phyloP scores from a whole-genome alignment of 2,329 filamentous ascomycete genomes.

The Fusarium falciforme region DNA sequence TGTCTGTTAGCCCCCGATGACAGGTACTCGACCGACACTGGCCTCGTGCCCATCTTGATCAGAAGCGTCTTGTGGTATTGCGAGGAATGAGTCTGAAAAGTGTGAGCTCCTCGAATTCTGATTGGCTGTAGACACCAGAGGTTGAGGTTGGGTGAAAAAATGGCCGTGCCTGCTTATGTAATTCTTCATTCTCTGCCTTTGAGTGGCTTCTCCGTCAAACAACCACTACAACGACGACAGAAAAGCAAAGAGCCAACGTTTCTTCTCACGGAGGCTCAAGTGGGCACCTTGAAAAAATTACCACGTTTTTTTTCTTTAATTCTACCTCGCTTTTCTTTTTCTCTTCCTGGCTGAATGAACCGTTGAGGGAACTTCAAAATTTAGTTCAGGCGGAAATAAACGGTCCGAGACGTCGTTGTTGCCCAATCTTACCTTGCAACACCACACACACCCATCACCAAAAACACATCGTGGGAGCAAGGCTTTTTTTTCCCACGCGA shows the following conservation, averaged over 20 bases:
- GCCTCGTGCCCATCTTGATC: slow-evolving; percentile 43
- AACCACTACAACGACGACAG: slow-evolving; percentile 6
- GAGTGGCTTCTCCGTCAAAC: slow-evolving; percentile 18
- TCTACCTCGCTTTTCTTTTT: not conserved
- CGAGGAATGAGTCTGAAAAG: slow-evolving; percentile 49
- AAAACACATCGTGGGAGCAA: slow-evolving; percentile 5
- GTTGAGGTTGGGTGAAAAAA: slow-evolving; percentile 30
- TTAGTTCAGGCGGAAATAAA: not conserved
- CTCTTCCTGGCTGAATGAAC: not conserved
- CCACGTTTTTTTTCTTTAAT: not conserved
- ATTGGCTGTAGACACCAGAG: slow-evolving; percentile 48
- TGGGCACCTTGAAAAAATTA: slow-evolving; percentile 1
- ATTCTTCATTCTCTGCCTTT: slow-evolving; percentile 19
- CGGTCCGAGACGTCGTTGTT: not conserved
- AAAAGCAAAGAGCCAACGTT: slow-evolving; percentile 29
- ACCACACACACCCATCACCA: slow-evolving; percentile 8
- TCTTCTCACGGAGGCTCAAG: not conserved
- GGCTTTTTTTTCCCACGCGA: not conserved
- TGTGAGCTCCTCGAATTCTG: slow-evolving; percentile 47
- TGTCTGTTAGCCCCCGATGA: slow-evolving; percentile 91
- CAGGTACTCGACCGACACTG: slow-evolving; percentile 63
- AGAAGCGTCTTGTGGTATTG: slow-evolving; percentile 17
- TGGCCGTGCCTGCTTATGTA: slow-evolving; percentile 36
- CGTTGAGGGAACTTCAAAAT: not conserved
- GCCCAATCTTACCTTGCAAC: slow-evolving; percentile 1